Conservation (phyloP, 495 filamentous ascomycete species). For the Echria macrotheca region DNA sequence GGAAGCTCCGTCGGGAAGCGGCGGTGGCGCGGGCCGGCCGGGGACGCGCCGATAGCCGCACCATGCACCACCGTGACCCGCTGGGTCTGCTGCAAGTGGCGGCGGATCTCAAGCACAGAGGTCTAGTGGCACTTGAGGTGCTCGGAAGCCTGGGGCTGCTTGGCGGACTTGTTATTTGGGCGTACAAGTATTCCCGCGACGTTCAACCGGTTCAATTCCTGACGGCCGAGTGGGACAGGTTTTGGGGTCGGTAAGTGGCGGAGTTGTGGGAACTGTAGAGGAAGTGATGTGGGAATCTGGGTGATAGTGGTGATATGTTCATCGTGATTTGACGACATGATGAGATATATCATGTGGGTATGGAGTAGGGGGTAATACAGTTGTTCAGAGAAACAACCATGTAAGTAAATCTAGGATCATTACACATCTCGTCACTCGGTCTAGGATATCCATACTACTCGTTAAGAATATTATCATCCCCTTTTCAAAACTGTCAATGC, state of each 20-base stretch:
- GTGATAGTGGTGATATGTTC: background rate
- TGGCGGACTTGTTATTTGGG: conserved; percentile 67
- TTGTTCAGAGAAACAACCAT: background rate
- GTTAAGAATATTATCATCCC: too few relatives aligned
- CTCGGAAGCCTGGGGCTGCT: conserved; percentile 70
- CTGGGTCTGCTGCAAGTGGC: conserved; percentile 67
- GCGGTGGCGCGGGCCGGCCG: background rate
- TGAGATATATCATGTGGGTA: background rate
- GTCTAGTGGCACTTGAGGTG: conserved; percentile 69
- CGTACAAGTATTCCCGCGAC: conserved; percentile 31
- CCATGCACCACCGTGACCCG: conserved; percentile 52
- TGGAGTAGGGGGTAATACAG: background rate
- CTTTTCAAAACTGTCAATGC: too few relatives aligned
- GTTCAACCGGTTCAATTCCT: conserved; percentile 20
- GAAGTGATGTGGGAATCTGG: background rate
- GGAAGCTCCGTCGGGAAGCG: conserved; percentile 6
- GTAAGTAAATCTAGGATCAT: background rate
- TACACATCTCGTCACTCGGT: too few relatives aligned
- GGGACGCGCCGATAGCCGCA: background rate
- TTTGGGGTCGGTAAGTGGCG: conserved; percentile 17
- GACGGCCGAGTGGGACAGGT: conserved; percentile 25
- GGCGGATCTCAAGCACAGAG: conserved; percentile 58
- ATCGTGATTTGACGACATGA: background rate
- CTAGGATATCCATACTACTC: too few relatives aligned
- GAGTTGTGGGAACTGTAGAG: too few relatives aligned